Base-by-base conservation (phyloP, 345 rosid species). In the Hypericum androsaemum region DNA sequence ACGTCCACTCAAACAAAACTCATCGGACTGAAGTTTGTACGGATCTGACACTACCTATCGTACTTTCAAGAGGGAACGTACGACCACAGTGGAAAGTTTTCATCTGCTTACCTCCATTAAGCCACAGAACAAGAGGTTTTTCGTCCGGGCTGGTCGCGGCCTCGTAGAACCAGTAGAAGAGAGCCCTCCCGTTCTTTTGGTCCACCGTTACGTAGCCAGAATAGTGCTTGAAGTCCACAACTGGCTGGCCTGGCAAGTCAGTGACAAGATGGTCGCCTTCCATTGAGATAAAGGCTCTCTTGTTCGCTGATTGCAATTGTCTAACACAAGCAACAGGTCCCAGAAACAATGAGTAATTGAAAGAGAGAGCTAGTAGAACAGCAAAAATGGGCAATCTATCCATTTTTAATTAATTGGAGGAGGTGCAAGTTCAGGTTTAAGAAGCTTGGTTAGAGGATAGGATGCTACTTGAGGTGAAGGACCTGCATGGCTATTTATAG, bases 161-260 rank as follows among this genome's bases (percentile, higher is more conserved):
- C 67, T 89, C 94, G 35, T 74, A 86, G 71, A 89, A 89, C 96
- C 97, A 89, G 61, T 89, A 86, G 61, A 89, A 89, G 57, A 89
- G 77, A 37, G 85, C 81, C 46, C 97, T 69, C 40, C 83, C 86
- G 36, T 77, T 77, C 35, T 47, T 54, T 60, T 77, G 76, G 61
- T 74, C 59, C 48, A 84, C 96, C 0, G 80, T 76, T 44, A 86
- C 67, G 64, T 82, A 82, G n/a, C 97, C 97, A 0, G 97, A 81
- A 45, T 69, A 82, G 74, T 89, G 97, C 53, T 39, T 63, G 67
- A 86, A 86, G 39, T 52, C 65, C 35, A 74, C 86, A 3, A 52
- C 22, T 6, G 96, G 80, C 64, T 84, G 92, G 50, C 85, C 83
- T 0, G 95, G 85, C 66, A 89, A 70, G 54, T 62, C 62, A 2